These are phyloP conservation scores for Phytophthora melonis DNA, from an alignment of 352 stramenopile species.

Conservation along the genomic window DNA sequence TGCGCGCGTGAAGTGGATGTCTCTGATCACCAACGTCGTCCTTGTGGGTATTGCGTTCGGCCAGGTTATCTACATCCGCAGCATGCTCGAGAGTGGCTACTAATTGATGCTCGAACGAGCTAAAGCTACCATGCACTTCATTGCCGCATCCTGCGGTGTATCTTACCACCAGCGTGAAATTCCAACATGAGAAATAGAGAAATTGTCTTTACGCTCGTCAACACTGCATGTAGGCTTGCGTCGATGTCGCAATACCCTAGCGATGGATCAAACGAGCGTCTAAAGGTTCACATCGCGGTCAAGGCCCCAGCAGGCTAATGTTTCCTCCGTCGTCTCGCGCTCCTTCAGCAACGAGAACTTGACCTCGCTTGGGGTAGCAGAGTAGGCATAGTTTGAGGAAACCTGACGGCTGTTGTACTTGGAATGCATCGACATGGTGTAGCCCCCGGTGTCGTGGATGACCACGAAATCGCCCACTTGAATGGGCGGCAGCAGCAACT, in stretches of 20 bases:
- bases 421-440: slow-evolving; percentile 90
- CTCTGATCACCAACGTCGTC: slow-evolving; percentile 81
- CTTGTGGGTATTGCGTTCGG: slow-evolving; percentile 78
- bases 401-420: slow-evolving; percentile 91
- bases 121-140: slow-evolving; percentile 17
- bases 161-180: slow-evolving; percentile 17
- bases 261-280: background rate
- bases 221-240: background rate
- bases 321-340: slow-evolving; percentile 73
- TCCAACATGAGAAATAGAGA: slow-evolving; percentile 32
- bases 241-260: background rate
- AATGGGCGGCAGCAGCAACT: slow-evolving; percentile 77
- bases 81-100: slow-evolving; percentile 81
- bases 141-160: slow-evolving; percentile 6
- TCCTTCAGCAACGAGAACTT: slow-evolving; percentile 74
- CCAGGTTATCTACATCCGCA: slow-evolving; percentile 89
- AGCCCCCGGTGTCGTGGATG: slow-evolving; percentile 89
- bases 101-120: slow-evolving; percentile 38
- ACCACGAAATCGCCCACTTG: slow-evolving; percentile 81
- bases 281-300: slow-evolving; percentile 54
- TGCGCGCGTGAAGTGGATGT: slow-evolving; percentile 86
- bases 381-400: slow-evolving; percentile 76
- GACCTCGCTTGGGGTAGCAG: slow-evolving; percentile 21
- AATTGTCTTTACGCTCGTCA: slow-evolving; percentile 22
- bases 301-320: slow-evolving; percentile 76